Percentiles rank a stretch among this genome's conserved stretches.
Evolutionary conservation across 2,329 filamentous ascomycete species (phyloP).

Genomic region (Dichotomopilus funicola): DNA sequence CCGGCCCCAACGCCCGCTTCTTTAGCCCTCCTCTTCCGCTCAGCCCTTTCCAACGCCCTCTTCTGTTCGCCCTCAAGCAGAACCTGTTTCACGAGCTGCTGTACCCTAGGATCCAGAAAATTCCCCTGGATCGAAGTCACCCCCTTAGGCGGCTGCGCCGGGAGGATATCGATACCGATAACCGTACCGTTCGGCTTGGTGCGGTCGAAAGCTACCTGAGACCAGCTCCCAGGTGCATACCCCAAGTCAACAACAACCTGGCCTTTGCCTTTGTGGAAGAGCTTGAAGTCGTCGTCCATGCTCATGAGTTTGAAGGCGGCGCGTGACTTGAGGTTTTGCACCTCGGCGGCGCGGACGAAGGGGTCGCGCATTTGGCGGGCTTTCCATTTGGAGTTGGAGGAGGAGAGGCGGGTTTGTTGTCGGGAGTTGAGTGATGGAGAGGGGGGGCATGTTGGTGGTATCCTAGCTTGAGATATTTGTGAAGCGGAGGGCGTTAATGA

Average conservation of each 20-base stretch:
- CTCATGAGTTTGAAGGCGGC: constrained; percentile 92
- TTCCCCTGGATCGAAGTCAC: constrained; percentile 95
- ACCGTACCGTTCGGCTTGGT: constrained; percentile 73
- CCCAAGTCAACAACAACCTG: constrained; percentile 90
- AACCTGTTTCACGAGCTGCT: constrained; percentile 68
- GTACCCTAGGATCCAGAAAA: constrained; percentile 72
- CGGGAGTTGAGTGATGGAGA: not conserved
- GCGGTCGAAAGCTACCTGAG: constrained; percentile 71
- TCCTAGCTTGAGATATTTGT: no score
- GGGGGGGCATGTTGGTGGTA: not conserved
- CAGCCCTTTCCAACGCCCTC: constrained; percentile 19
- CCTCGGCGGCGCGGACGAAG: constrained; percentile 67
- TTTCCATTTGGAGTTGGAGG: constrained; percentile 75
- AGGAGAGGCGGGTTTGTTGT: constrained; percentile 11
- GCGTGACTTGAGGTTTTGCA: constrained; percentile 76
- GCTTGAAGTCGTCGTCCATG: constrained; percentile 74
- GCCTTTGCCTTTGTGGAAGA: constrained; percentile 61
- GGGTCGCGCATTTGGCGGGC: constrained; percentile 66
- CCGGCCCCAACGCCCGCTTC: constrained; percentile 21
- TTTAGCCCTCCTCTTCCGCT: not conserved
- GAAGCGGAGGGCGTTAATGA: no score
- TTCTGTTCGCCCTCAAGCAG: constrained; percentile 42
- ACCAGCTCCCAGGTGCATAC: constrained; percentile 71
- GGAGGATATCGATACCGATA: constrained; percentile 89
- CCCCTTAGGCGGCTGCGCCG: constrained; percentile 80